A percentile compares a stretch with the other conserved stretches of the same genome.
Conservation (phyloP, 2,329 filamentous ascomycete genomes). For the Davidsoniella virescens region DNA sequence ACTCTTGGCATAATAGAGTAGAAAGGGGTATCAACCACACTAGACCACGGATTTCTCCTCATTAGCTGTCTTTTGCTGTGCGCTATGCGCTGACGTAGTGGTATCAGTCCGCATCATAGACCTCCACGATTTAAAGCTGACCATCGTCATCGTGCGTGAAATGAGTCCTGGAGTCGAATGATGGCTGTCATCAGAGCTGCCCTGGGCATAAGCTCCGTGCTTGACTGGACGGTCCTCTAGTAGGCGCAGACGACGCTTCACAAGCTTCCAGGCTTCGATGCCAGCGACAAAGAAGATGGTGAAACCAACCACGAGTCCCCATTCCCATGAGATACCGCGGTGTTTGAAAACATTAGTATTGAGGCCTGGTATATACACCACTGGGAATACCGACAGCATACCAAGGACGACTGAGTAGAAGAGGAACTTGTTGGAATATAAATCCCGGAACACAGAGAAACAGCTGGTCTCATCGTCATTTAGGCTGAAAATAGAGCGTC, state of each 20-base stretch:
- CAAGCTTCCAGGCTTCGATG: constrained; percentile 56
- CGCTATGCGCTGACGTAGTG: constrained; percentile 18
- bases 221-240: constrained; percentile 36
- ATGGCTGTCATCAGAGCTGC: constrained; percentile 29
- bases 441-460: constrained; percentile 41
- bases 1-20: neutral
- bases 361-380: constrained; percentile 56
- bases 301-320: constrained; percentile 50
- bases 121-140: constrained; percentile 33
- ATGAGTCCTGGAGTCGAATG: constrained; percentile 24
- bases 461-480: constrained; percentile 33
- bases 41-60: neutral
- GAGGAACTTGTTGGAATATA: constrained; percentile 54
- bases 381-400: constrained; percentile 45
- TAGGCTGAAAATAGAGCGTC: constrained; percentile 55
- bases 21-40: neutral
- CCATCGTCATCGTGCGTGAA: constrained; percentile 33
- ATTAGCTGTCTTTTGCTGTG: neutral
- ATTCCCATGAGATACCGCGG: constrained; percentile 56
- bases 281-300: constrained; percentile 48
- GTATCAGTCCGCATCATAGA: constrained; percentile 27
- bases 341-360: constrained; percentile 61
- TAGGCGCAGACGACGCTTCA: constrained; percentile 40
- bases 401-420: constrained; percentile 50
- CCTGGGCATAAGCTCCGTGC: constrained; percentile 35